A percentile compares a stretch with the other conserved stretches of the same genome.
phyloP scores from a whole-genome alignment of 2,329 filamentous ascomycete genomes.

The Endothia cerciana region DNA sequence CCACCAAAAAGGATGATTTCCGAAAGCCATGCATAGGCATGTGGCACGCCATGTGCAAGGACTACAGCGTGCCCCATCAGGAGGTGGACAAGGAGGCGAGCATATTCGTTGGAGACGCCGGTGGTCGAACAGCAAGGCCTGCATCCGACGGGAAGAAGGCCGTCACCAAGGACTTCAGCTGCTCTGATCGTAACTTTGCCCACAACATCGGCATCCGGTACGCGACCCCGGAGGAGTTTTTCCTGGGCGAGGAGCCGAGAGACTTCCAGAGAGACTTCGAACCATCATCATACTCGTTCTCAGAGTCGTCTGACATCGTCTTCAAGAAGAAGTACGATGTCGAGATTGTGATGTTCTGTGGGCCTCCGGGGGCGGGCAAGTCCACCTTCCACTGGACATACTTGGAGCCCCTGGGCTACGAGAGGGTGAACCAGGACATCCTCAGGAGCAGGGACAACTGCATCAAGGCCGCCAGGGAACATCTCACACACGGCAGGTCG shows the following conservation, averaged over 20 bases:
- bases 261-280: conserved; percentile 75
- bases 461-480: conserved; percentile 71
- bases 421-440: conserved; percentile 86
- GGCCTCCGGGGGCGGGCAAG: conserved; percentile 88
- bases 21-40: conserved; percentile 88
- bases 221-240: conserved; percentile 90
- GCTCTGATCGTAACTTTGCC: conserved; percentile 78
- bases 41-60: conserved; percentile 70
- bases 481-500: conserved; percentile 66
- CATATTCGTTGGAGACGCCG: conserved; percentile 90
- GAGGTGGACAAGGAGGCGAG: conserved; percentile 72
- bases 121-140: conserved; percentile 48
- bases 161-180: conserved; percentile 63
- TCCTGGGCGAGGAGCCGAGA: conserved; percentile 68
- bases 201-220: conserved; percentile 81
- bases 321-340: conserved; percentile 65
- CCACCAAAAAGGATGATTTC: conserved; percentile 79
- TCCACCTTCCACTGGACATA: conserved; percentile 85
- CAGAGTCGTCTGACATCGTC: conserved; percentile 41
- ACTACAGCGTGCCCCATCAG: conserved; percentile 60
- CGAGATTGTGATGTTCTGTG: conserved; percentile 85
- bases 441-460: conserved; percentile 73
- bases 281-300: conserved; percentile 57
- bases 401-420: conserved; percentile 78
- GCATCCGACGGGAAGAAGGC: conserved; percentile 36